Base-by-base conservation (phyloP, 352 stramenopile species). In the Globisporangium canariense region DNA sequence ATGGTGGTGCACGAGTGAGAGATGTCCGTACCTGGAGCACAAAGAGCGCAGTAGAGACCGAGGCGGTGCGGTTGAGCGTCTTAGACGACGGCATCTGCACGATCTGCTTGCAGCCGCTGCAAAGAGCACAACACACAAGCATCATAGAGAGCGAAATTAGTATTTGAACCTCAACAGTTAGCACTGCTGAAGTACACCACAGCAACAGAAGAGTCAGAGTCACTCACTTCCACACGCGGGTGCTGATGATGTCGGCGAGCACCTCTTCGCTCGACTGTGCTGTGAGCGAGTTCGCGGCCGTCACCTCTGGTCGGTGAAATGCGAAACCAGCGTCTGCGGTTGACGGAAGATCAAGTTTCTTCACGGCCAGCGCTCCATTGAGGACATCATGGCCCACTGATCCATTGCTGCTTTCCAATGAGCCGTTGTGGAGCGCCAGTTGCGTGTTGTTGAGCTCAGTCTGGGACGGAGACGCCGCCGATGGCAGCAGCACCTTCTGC, bases 21-120 rank as follows among this genome's bases (percentile, higher is more conserved):
- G 1, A 6, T n/a, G 8, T 36, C 34, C 34, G 25, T 32, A 86
- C 73, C 75, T 88, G 86, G 20, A 92, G 75, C 14, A 86, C 80
- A 40, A 94, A 71, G 28, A 94, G 63, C 14, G 76, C 85, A 40
- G 78, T 89, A 4, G 86, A 94, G 52, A 88, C 74, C 0, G 81
- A 80, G 14, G 83, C 84, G 2, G 86, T 90, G 34, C 81, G 83
- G 40, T 92, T 81, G 20, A 94, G 71, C 46, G 71, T 77, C 65
- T 66, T 74, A 1, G 83, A 66, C 50, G 78, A 86, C 46, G 86
- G 86, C 28, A 83, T 66, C 52, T 84, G 75, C 47, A 89, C 77
- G 22, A 94, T 50, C 50, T 87, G 68, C 67, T 75, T 83, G 60
- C 81, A 90, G 1, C 72, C 72, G 38, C 77, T 85, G 43, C 11